phyloP scores from a whole-genome alignment of 2,329 filamentous ascomycete genomes.

The Xylaria multiplex region DNA sequence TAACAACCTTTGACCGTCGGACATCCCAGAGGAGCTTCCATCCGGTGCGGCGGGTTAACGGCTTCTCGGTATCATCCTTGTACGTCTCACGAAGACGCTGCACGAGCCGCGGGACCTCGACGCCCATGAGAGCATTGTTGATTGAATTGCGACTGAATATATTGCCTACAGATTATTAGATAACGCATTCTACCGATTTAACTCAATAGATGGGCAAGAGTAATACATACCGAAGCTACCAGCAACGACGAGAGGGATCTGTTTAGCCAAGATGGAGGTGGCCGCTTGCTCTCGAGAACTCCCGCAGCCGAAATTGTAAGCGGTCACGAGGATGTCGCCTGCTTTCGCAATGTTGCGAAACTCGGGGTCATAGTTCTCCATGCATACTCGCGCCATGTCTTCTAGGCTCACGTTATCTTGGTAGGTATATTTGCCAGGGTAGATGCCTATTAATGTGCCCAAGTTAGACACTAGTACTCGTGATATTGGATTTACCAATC shows the following conservation, averaged over 20 bases:
- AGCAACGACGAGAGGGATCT: slow-evolving; percentile 81
- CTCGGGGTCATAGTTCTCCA: slow-evolving; percentile 89
- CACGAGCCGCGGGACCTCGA: slow-evolving; percentile 78
- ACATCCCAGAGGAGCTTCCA: slow-evolving; percentile 90
- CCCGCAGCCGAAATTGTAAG: slow-evolving; percentile 6
- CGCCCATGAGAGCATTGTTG: slow-evolving; percentile 79
- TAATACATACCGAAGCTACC: slow-evolving; percentile 72
- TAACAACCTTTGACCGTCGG: not conserved
- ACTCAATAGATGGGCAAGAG: too few species aligned
- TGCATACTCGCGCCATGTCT: slow-evolving; percentile 88
- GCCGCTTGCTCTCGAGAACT: slow-evolving; percentile 63
- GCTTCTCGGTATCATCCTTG: slow-evolving; percentile 50
- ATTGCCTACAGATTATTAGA: too few species aligned
- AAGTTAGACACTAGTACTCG: too few species aligned
- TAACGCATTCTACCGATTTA: too few species aligned
- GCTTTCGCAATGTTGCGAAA: not conserved
- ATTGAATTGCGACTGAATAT: slow-evolving; percentile 53
- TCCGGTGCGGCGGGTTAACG: slow-evolving; percentile 77
- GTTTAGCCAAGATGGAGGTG: slow-evolving; percentile 83
- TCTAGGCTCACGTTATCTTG: slow-evolving; percentile 81
- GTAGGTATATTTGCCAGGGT: slow-evolving; percentile 92
- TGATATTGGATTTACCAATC: too few species aligned
- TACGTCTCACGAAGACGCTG: slow-evolving; percentile 73
- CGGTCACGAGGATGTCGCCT: slow-evolving; percentile 1
- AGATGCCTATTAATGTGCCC: slow-evolving; percentile 65